Base-by-base conservation (phyloP, 2,329 filamentous ascomycete species). In the Colletotrichum tofieldiae region DNA sequence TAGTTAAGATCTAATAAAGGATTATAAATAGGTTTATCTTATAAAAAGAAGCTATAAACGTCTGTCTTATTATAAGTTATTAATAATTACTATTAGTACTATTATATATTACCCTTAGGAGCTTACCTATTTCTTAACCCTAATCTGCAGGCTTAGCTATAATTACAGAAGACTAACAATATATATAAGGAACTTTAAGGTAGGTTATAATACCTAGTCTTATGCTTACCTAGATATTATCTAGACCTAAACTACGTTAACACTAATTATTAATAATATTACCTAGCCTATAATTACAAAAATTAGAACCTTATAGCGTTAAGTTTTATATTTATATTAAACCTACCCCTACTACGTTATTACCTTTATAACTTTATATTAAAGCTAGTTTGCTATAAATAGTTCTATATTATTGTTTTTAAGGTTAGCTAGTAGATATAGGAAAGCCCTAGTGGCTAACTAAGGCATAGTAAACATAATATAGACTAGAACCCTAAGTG, bases 351-450 rank as follows among this genome's bases (percentile, higher is more conserved):
- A 92, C 93, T 92, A 94, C 14, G 93, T 93, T 82, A 94, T 86
- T 85, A 93, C 90, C 69, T 94, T 93, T 0, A 94, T 90, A 54
- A 94, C 83, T 0, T 88, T 88, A 76, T 94, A 94, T 0, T 90
- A 92, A 12, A 94, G 86, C 75, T 91, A 93, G 75, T 94, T 94
- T 75, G 93, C 91, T 1, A 87, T 83, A 75, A 93, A 91, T 16
- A 35, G 2, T 89, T 90, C 67, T 5, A 5, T 12, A 62, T 47
- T 72, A 12, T 62, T 65, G 45, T 7, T 68, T 68, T 91, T 86
- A 47, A 94, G 89, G 73, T 93, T 93, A 0, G 92, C 92, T 3
- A 94, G 84, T 0, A 93, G 93, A 76, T 94, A 92, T 0, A 92
- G 91, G 73, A 94, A 94, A 0, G 89, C 87, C 74, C 91, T 89